phyloP scores from a whole-genome alignment of 208 protist species.

The Crithidia mellificae region DNA sequence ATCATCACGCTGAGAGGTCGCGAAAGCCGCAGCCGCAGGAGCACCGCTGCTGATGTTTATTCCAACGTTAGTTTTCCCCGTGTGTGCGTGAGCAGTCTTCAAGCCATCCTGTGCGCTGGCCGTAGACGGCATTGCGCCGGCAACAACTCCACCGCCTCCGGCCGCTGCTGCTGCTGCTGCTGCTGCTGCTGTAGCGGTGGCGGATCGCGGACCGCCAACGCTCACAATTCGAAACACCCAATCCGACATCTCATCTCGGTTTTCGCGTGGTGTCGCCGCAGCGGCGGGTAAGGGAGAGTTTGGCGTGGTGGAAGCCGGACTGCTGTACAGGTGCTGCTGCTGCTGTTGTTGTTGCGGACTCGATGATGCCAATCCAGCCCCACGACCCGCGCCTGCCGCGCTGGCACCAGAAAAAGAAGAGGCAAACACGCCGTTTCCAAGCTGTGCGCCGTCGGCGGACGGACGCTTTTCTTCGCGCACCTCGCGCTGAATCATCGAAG shows the following conservation, averaged over 20 bases:
- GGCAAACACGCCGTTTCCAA: too few relatives aligned
- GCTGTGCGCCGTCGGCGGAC: too few relatives aligned
- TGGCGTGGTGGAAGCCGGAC: neutral
- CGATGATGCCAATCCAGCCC: neutral
- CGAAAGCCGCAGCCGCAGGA: too few relatives aligned
- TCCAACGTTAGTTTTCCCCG: too few relatives aligned
- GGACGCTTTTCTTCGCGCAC: neutral
- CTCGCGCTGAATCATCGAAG: neutral
- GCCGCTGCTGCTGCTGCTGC: neutral
- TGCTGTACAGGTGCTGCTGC: neutral
- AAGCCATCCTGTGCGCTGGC: too few relatives aligned
- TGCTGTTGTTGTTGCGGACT: neutral
- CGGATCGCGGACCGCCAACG: neutral
- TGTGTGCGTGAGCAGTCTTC: too few relatives aligned
- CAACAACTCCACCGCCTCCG: neutral
- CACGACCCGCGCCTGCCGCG: neutral
- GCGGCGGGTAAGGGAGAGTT: neutral
- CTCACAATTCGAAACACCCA: conserved; percentile 21
- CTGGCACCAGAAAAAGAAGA: too few relatives aligned
- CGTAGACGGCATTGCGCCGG: neutral
- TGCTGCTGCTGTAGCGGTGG: neutral
- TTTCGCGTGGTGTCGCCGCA: neutral
- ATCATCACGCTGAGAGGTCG: neutral
- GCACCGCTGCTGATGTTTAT: neutral
- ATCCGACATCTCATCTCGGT: conserved; percentile 16